phyloP scores from a whole-genome alignment of 1,284 basidiomycete genomes.

The Xerocomus nothofagi region DNA sequence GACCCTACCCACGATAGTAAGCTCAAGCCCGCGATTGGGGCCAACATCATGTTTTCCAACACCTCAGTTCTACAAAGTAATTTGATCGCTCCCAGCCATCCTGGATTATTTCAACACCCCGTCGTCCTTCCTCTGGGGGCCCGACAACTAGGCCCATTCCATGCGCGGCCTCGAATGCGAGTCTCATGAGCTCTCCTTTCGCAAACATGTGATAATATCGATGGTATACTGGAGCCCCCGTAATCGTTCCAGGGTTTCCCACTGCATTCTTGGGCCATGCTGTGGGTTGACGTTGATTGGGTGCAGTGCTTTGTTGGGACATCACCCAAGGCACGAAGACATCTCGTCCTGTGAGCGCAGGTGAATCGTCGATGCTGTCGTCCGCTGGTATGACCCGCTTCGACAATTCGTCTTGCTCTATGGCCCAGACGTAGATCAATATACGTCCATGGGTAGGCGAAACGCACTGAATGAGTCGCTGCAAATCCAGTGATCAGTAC shows the following conservation, averaged over 20 bases:
- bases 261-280: not conserved
- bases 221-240: conserved; percentile 54
- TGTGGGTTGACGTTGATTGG: conserved; percentile 17
- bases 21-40: not conserved
- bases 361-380: not conserved
- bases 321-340: conserved; percentile 76
- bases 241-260: not conserved
- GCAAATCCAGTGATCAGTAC: conserved; percentile 7
- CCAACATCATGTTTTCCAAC: conserved; percentile 49
- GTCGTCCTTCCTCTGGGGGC: conserved; percentile 17
- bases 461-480: conserved; percentile 69
- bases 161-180: conserved; percentile 63
- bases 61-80: conserved; percentile 70
- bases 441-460: conserved; percentile 70
- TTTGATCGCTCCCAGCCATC: conserved; percentile 88
- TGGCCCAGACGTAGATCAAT: conserved; percentile 98
- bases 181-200: conserved; percentile 66
- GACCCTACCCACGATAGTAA: not conserved
- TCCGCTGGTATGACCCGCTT: conserved; percentile 62
- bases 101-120: conserved; percentile 64
- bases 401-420: conserved; percentile 86
- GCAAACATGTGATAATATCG: conserved; percentile 95
- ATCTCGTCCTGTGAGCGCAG: conserved; percentile 45
- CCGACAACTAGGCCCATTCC: conserved; percentile 59
- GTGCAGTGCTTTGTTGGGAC: conserved; percentile 28